Evolutionary conservation across 2,329 filamentous ascomycete species (phyloP).

Genomic region (Alternaria sp.): DNA sequence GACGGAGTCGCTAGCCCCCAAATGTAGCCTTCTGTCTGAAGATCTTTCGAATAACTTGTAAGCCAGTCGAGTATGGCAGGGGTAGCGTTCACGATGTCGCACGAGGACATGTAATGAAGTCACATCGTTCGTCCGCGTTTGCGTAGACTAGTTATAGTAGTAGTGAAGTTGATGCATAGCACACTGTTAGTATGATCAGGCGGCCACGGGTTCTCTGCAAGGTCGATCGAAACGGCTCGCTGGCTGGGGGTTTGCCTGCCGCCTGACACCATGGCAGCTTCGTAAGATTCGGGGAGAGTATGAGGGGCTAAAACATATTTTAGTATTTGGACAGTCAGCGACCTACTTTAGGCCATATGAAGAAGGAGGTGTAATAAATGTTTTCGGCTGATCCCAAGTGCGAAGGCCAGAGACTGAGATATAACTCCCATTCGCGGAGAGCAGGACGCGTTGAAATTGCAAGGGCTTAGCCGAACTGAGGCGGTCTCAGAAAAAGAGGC

Average conservation of each 20-base stretch:
- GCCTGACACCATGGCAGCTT: background rate
- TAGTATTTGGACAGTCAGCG: background rate
- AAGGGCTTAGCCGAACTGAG: background rate
- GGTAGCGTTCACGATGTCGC: background rate
- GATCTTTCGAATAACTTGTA: background rate
- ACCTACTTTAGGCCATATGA: background rate
- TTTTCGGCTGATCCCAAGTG: background rate
- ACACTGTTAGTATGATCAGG: background rate
- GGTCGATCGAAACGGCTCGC: background rate
- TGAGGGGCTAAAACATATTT: background rate
- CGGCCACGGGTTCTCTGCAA: background rate
- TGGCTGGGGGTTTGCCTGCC: background rate
- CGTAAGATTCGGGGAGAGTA: background rate
- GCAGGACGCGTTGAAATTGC: background rate
- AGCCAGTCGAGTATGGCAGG: background rate
- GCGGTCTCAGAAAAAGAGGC: background rate
- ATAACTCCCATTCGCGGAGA: background rate
- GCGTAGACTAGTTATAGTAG: background rate
- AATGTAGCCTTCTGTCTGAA: background rate
- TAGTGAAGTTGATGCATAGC: background rate
- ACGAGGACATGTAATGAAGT: background rate
- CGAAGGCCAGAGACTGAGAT: background rate
- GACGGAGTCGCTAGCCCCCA: background rate
- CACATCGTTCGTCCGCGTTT: background rate
- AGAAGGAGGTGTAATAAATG: conserved; percentile 2